These are phyloP conservation scores for Orbilia blumenaviensis DNA, from an alignment of 2,329 filamentous ascomycete species.

Conservation along the genomic window DNA sequence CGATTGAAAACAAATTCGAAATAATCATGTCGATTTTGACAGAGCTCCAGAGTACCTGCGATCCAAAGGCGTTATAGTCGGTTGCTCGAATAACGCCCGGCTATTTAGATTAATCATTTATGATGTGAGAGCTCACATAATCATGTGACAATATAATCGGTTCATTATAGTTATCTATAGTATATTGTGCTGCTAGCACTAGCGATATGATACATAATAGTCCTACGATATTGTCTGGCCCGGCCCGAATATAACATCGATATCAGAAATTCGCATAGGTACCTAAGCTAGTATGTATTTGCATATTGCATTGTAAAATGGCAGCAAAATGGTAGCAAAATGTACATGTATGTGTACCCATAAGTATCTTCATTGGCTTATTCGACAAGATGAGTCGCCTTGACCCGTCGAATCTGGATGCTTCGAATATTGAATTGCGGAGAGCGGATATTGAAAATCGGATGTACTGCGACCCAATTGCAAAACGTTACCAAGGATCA, in stretches of 20 bases:
- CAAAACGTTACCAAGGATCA: conserved; percentile 42
- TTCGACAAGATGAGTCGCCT: background rate
- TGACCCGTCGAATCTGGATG: background rate
- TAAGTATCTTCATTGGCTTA: background rate
- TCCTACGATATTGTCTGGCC: too few relatives aligned
- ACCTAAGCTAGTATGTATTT: too few relatives aligned
- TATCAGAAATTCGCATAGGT: too few relatives aligned
- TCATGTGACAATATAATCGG: background rate
- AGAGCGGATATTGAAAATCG: conserved; percentile 32
- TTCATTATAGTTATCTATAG: too few relatives aligned
- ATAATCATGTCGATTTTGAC: too few relatives aligned
- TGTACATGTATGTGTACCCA: background rate
- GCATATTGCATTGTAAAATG: too few relatives aligned
- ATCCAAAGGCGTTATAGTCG: background rate
- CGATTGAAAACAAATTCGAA: too few relatives aligned
- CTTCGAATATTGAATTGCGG: conserved; percentile 31
- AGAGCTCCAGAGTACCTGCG: too few relatives aligned
- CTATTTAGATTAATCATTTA: background rate
- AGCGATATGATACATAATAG: background rate
- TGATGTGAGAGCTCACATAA: background rate
- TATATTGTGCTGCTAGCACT: too few relatives aligned
- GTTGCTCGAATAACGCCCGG: background rate
- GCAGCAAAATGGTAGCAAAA: too few relatives aligned
- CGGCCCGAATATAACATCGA: too few relatives aligned
- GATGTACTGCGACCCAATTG: conserved; percentile 9